phyloP scores from a whole-genome alignment of 1,284 basidiomycete genomes.

The Peniophora sp. region DNA sequence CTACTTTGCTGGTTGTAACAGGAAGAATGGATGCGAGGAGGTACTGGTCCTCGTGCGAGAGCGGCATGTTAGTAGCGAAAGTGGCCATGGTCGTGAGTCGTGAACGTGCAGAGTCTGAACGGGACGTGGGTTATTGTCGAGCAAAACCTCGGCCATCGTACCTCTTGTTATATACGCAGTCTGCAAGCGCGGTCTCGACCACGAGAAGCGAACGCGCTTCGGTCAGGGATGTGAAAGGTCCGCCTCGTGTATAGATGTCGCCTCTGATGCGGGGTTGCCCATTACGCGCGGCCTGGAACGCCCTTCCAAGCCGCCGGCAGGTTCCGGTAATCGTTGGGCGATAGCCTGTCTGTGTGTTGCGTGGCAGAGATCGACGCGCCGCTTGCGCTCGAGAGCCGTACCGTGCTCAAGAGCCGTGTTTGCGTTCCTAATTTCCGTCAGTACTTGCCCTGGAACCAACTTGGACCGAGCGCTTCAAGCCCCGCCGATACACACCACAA shows the following conservation, averaged over 20 bases:
- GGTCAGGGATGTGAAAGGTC: slow-evolving; percentile 1
- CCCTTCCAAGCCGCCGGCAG: no score
- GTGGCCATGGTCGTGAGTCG: background rate
- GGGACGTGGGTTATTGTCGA: background rate
- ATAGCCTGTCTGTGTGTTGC: no score
- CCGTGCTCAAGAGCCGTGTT: no score
- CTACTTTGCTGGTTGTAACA: slow-evolving; percentile 17
- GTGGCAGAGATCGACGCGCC: no score
- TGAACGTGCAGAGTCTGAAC: background rate
- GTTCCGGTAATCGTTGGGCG: no score
- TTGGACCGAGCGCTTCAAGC: no score
- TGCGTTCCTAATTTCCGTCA: no score
- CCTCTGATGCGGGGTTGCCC: no score
- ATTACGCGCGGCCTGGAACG: no score
- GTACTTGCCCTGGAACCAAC: no score
- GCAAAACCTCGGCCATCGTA: background rate
- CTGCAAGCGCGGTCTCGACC: background rate
- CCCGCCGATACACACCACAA: no score
- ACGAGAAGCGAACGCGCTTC: background rate
- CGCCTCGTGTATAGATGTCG: slow-evolving; percentile 2
- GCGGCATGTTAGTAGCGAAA: slow-evolving; percentile 1
- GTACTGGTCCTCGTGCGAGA: slow-evolving; percentile 17
- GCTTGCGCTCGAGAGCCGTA: no score
- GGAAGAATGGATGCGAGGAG: slow-evolving; percentile 19
- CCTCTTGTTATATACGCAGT: background rate